phyloP scores from a whole-genome alignment of 768 basidiomycete species.

The Cystobasidium tubakii region DNA sequence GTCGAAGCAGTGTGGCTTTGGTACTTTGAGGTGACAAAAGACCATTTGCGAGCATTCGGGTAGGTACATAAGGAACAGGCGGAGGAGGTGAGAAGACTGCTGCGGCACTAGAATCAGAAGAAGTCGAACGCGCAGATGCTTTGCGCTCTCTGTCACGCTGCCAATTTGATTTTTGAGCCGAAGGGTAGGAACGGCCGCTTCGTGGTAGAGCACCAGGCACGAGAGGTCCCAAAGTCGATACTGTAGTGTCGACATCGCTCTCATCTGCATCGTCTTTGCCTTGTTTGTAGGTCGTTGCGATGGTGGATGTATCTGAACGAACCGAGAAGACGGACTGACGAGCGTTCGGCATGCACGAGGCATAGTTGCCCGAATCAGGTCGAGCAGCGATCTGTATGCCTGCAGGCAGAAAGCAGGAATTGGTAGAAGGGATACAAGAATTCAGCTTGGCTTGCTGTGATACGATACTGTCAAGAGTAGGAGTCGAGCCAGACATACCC shows the following conservation, averaged over 20 bases:
- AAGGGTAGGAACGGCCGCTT: background rate
- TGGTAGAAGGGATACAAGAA: no score
- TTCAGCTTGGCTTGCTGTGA: no score
- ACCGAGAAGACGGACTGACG: background rate
- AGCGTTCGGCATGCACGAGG: background rate
- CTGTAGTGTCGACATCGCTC: slow-evolving; percentile 3
- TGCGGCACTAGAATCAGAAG: slow-evolving; percentile 6
- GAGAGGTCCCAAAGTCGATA: background rate
- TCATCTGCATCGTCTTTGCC: slow-evolving; percentile 10
- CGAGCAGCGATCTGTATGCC: background rate
- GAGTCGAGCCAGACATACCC: background rate
- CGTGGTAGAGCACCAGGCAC: background rate
- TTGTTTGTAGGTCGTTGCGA: slow-evolving; percentile 6
- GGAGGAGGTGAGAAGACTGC: slow-evolving; percentile 3
- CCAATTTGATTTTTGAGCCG: background rate
- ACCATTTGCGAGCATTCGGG: background rate
- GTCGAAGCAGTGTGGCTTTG: background rate
- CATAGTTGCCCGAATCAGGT: background rate
- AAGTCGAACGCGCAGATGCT: slow-evolving; percentile 11
- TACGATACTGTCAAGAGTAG: no score
- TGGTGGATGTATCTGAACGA: background rate
- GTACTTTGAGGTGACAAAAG: background rate
- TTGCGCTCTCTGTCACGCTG: slow-evolving; percentile 1
- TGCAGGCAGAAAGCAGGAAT: background rate
- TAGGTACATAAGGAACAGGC: background rate